Evolutionary conservation across 371 early-diverging fungal species (phyloP).

Genomic region (Actinomortierella wolfii): DNA sequence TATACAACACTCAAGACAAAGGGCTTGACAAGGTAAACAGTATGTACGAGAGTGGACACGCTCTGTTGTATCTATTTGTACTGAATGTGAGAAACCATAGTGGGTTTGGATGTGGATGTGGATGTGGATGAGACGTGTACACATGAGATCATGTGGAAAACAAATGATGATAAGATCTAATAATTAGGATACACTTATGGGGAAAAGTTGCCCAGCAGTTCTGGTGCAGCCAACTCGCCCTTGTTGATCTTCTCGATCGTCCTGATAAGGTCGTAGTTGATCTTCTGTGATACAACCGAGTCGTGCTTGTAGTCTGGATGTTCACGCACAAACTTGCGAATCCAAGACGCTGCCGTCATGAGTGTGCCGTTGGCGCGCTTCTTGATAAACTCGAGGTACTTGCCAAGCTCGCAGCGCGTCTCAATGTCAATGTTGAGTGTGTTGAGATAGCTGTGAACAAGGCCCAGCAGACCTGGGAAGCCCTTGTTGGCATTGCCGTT

Average conservation of each 20-base stretch:
- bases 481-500: slow-evolving; percentile 79
- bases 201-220: slow-evolving; percentile 53
- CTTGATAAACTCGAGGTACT: slow-evolving; percentile 84
- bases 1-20: too few relatives aligned
- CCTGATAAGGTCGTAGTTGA: slow-evolving; percentile 88
- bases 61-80: too few relatives aligned
- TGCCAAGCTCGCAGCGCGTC: slow-evolving; percentile 68
- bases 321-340: slow-evolving; percentile 85
- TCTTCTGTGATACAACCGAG: slow-evolving; percentile 80
- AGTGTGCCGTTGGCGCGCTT: slow-evolving; percentile 83
- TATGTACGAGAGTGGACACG: too few relatives aligned
- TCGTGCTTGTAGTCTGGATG: slow-evolving; percentile 95
- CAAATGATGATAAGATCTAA: slow-evolving; percentile 1
- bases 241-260: slow-evolving; percentile 70
- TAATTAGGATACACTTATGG: slow-evolving; percentile 13
- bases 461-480: slow-evolving; percentile 87
- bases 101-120: too few relatives aligned
- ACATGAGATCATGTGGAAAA: too few relatives aligned
- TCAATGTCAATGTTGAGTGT: slow-evolving; percentile 70
- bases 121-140: too few relatives aligned
- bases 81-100: too few relatives aligned
- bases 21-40: too few relatives aligned
- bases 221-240: slow-evolving; percentile 64
- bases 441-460: slow-evolving; percentile 83
- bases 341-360: slow-evolving; percentile 91